phyloP scores from a whole-genome alignment of 257 asterid genomes.

The Lycium barbarum region DNA sequence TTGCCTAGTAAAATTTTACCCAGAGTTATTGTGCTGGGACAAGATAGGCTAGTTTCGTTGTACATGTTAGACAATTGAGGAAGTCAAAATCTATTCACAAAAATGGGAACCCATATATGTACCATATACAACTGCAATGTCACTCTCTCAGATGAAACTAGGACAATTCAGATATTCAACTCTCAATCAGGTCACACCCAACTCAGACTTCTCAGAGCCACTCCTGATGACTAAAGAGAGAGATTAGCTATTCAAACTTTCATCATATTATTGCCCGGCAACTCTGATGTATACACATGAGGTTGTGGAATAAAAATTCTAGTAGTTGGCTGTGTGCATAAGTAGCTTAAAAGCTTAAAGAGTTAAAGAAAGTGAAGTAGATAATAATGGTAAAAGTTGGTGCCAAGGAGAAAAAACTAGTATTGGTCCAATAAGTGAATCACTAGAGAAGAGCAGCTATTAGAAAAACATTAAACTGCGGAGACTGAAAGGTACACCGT shows the following conservation, averaged over 20 bases:
- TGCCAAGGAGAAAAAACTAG: not conserved
- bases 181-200: not conserved
- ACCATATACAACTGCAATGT: not conserved
- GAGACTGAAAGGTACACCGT: not conserved
- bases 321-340: not conserved
- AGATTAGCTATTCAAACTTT: not conserved
- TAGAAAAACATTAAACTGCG: not conserved
- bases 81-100: not conserved
- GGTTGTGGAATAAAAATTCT: constrained; percentile 27
- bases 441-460: not conserved
- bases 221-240: not conserved
- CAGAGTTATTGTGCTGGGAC: not conserved
- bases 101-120: not conserved
- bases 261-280: not conserved
- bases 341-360: constrained; percentile 5
- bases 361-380: not conserved
- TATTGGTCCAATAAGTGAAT: not conserved
- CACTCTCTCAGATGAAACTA: constrained; percentile 7
- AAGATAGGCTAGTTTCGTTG: not conserved
- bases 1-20: not conserved
- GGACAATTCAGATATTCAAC: constrained; percentile 19
- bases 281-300: not conserved
- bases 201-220: not conserved
- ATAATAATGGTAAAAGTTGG: not conserved
- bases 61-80: constrained; percentile 1